These are phyloP conservation scores for Penicillium turbatum DNA, from an alignment of 495 filamentous ascomycete species.

Conservation along the genomic window DNA sequence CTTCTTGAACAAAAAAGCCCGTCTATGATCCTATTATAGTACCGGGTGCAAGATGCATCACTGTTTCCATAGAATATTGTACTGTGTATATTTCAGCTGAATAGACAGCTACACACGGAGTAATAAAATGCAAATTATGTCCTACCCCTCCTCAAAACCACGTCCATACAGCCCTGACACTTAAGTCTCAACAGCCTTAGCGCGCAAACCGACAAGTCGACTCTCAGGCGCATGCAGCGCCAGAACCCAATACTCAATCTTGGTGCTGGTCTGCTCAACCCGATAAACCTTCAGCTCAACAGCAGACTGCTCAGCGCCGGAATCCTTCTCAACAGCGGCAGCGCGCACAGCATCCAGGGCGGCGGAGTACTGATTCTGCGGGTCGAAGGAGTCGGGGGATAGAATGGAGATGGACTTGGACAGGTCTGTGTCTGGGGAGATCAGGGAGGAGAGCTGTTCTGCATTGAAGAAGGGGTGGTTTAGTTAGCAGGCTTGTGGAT, in stretches of 20 bases:
- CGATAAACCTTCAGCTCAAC: constrained; percentile 73
- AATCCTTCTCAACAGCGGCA: constrained; percentile 26
- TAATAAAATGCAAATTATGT: neutral
- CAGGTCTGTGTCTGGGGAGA: constrained; percentile 32
- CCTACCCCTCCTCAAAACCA: neutral
- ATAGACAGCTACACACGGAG: neutral
- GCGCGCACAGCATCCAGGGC: constrained; percentile 32
- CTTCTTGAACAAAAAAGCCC: neutral
- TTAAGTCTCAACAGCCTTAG: constrained; percentile 68
- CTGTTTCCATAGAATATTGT: neutral
- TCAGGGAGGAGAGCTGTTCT: constrained; percentile 40
- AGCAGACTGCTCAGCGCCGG: constrained; percentile 35
- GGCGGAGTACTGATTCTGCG: constrained; percentile 33
- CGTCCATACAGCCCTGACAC: neutral
- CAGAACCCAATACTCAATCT: constrained; percentile 74
- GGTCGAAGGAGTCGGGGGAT: constrained; percentile 38
- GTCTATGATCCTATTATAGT: neutral
- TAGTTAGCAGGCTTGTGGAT: neutral
- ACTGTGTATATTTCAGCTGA: neutral
- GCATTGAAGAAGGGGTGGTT: neutral
- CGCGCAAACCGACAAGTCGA: constrained; percentile 69
- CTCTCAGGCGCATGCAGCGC: constrained; percentile 50
- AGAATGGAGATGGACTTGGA: constrained; percentile 33
- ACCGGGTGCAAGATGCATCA: neutral
- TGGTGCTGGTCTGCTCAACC: constrained; percentile 54